These are phyloP conservation scores for Poa pratensis DNA, from an alignment of 176 grass and related monocot genomes.

Conservation along the genomic window DNA sequence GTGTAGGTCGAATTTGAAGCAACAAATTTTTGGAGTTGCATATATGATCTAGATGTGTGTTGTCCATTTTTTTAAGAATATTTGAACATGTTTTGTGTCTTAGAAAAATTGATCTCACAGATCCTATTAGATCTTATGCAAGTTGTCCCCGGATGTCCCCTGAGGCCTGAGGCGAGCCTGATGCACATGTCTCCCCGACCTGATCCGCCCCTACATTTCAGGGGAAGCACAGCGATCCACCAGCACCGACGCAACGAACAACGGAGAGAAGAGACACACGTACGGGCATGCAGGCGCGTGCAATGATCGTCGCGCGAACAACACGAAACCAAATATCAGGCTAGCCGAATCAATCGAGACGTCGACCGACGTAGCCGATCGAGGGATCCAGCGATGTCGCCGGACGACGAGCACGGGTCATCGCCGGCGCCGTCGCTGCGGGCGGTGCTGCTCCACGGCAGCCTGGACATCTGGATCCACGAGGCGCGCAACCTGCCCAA, in stretches of 20 bases:
- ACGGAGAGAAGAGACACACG: background rate
- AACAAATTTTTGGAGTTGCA: too few species aligned
- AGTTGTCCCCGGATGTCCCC: too few species aligned
- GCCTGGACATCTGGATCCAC: conserved; percentile 76
- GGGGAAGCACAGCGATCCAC: conserved; percentile 17
- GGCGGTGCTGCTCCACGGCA: conserved; percentile 77
- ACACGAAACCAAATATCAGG: background rate
- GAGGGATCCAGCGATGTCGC: conserved; percentile 10
- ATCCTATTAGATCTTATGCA: too few species aligned
- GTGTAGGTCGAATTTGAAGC: too few species aligned
- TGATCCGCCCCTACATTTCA: conserved; percentile 31
- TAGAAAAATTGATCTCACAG: too few species aligned
- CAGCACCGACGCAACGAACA: conserved; percentile 3
- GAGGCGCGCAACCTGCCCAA: conserved; percentile 83
- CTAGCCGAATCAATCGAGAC: too few species aligned
- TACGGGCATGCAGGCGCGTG: background rate
- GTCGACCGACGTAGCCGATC: background rate
- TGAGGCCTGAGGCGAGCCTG: too few species aligned
- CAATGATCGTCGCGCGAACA: background rate
- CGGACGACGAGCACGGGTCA: conserved; percentile 7
- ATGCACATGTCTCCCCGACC: background rate
- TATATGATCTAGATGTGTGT: too few species aligned
- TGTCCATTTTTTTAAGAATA: too few species aligned
- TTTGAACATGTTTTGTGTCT: too few species aligned
- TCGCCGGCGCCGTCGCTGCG: conserved; percentile 45